These are phyloP conservation scores for Eragrostis nindensis DNA, from an alignment of 176 grass and related monocot species.

Conservation along the genomic window DNA sequence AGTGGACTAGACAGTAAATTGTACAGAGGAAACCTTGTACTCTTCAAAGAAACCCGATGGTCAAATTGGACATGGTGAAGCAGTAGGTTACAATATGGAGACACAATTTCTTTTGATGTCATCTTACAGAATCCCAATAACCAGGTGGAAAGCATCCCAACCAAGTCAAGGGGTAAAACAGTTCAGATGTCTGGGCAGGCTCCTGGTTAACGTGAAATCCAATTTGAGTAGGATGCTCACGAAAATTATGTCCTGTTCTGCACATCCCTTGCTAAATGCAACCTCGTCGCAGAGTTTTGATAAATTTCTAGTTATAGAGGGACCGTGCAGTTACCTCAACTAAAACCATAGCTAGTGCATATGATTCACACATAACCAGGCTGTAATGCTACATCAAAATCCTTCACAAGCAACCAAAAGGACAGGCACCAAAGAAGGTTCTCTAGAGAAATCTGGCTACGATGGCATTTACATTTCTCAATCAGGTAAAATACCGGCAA, in stretches of 20 bases:
- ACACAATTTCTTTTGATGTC: background rate
- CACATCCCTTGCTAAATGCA: background rate
- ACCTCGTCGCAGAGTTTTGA: background rate
- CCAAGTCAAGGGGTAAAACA: background rate
- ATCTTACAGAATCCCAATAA: background rate
- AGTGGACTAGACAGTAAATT: background rate
- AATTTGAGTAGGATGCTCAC: background rate
- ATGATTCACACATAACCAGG: background rate
- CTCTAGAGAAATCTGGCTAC: background rate
- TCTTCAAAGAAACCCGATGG: background rate
- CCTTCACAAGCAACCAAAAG: constrained; percentile 12
- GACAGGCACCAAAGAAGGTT: background rate
- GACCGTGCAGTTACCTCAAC: background rate
- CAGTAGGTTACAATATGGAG: background rate
- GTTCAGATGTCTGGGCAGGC: background rate
- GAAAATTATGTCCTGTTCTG: background rate
- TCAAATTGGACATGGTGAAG: background rate
- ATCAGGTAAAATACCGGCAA: background rate
- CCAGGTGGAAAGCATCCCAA: too few relatives aligned
- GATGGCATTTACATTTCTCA: background rate
- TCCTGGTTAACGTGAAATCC: background rate
- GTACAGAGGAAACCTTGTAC: background rate
- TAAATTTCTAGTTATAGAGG: background rate
- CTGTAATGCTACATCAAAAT: constrained; percentile 6
- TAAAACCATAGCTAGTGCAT: background rate